phyloP scores from a whole-genome alignment of 805 yeast species.

The Wickerhamomyces bovis region DNA sequence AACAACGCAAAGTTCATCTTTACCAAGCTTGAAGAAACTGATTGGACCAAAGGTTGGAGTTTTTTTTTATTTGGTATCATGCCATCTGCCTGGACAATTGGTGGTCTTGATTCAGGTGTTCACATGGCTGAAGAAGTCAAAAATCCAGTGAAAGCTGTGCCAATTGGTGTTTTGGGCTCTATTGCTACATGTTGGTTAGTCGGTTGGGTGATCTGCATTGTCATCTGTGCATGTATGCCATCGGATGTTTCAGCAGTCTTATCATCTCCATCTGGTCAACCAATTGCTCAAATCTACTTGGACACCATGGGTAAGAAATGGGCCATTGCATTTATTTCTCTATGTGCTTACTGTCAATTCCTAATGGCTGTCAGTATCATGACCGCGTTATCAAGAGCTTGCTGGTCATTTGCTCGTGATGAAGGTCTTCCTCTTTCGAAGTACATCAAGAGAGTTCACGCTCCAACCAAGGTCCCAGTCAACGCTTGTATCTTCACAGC shows the following conservation, averaged over 20 bases:
- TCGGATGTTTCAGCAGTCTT: constrained; percentile 22
- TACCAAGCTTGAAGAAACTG: constrained; percentile 42
- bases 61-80: constrained; percentile 43
- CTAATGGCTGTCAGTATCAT: constrained; percentile 60
- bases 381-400: constrained; percentile 62
- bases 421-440: constrained; percentile 60
- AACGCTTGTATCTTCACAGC: constrained; percentile 55
- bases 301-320: constrained; percentile 58
- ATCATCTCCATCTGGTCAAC: constrained; percentile 42
- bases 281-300: constrained; percentile 56
- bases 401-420: constrained; percentile 75
- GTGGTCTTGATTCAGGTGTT: constrained; percentile 65
- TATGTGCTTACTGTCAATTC: constrained; percentile 55
- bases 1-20: constrained; percentile 50
- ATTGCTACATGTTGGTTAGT: constrained; percentile 48
- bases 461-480: constrained; percentile 49
- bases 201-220: constrained; percentile 52
- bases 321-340: constrained; percentile 58
- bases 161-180: constrained; percentile 57
- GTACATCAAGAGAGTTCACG: constrained; percentile 48
- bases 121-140: constrained; percentile 69
- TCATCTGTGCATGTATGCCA: constrained; percentile 46
- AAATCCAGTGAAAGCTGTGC: constrained; percentile 54
- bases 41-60: constrained; percentile 56
- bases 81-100: constrained; percentile 71